Percentiles rank a stretch among this genome's conserved stretches.
Evolutionary conservation across 805 yeast genomes (phyloP).

Genomic region (Candida dajiaensis): DNA sequence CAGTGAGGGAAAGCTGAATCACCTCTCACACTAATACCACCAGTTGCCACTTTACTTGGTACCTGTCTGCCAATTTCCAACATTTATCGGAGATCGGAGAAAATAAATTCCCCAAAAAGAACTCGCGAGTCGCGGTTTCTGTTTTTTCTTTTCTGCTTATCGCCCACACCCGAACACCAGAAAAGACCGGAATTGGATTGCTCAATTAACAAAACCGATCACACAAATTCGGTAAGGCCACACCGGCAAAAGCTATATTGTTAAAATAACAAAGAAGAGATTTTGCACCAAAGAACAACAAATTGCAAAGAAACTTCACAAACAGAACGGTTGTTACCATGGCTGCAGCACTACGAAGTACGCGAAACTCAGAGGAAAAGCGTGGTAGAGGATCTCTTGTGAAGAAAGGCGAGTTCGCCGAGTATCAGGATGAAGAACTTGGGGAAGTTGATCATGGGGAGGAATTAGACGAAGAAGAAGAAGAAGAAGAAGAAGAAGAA

Average conservation of each 20-base stretch:
- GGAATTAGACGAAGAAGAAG: slow-evolving; percentile 27
- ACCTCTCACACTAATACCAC: no score
- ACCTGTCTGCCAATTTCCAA: no score
- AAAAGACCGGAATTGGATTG: no score
- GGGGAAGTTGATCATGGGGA: slow-evolving; percentile 16
- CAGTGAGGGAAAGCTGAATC: no score
- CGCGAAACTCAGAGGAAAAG: slow-evolving; percentile 13
- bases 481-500: slow-evolving; percentile 33
- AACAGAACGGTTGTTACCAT: neutral
- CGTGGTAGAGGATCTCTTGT: neutral
- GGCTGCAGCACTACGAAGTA: slow-evolving; percentile 19
- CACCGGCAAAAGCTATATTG: no score
- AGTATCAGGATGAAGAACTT: slow-evolving; percentile 6
- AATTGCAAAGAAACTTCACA: neutral
- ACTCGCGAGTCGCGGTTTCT: no score
- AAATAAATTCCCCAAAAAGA: no score
- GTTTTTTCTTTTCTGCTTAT: no score
- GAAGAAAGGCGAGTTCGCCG: neutral
- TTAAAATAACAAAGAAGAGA: neutral
- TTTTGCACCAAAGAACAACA: neutral
- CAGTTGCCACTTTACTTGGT: no score
- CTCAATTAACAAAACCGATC: no score
- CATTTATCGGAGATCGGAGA: neutral
- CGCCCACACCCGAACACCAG: no score
- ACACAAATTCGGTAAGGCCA: no score